phyloP scores from a whole-genome alignment of 2,329 filamentous ascomycete genomes.

The Coccinonectria pachysandricola region DNA sequence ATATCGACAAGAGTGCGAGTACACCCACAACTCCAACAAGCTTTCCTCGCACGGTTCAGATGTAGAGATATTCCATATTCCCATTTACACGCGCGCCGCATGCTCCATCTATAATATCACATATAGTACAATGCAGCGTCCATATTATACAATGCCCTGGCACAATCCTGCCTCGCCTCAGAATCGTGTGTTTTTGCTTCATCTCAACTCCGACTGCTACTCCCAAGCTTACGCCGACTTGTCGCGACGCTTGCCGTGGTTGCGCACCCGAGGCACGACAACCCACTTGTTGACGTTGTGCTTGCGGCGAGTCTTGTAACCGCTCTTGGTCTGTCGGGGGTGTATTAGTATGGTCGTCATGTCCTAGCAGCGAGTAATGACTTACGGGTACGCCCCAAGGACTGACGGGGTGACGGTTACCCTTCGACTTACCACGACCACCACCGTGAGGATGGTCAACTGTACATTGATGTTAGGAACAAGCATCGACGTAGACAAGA shows the following conservation, averaged over 20 bases:
- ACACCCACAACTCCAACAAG: too few relatives aligned
- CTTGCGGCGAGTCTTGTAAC: conserved; percentile 85
- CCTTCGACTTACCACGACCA: conserved; percentile 98
- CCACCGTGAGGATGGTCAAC: conserved; percentile 97
- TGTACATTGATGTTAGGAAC: conserved; percentile 21
- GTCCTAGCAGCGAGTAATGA: too few relatives aligned
- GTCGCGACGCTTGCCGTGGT: conserved; percentile 78
- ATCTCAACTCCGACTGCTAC: conserved; percentile 6
- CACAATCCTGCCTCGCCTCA: conserved; percentile 8
- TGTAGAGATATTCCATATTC: too few relatives aligned
- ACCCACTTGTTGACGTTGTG: conserved; percentile 88
- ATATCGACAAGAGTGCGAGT: too few relatives aligned
- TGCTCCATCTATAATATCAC: conserved; percentile 22
- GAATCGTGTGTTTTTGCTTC: too few relatives aligned
- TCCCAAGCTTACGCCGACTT: conserved; percentile 36
- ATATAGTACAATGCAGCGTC: conserved; percentile 24
- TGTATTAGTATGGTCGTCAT: conserved; percentile 6
- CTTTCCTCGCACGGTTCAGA: too few relatives aligned
- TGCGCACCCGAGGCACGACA: conserved; percentile 71
- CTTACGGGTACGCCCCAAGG: conserved; percentile 93
- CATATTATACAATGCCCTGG: conserved; percentile 21
- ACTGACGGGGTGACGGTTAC: conserved; percentile 88
- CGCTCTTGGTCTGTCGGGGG: conserved; percentile 56
- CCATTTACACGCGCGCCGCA: conserved; percentile 9
- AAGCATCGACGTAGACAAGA: too few relatives aligned